Evolutionary conservation across 1,284 basidiomycete genomes (phyloP).

Genomic region (Athelia sp.): DNA sequence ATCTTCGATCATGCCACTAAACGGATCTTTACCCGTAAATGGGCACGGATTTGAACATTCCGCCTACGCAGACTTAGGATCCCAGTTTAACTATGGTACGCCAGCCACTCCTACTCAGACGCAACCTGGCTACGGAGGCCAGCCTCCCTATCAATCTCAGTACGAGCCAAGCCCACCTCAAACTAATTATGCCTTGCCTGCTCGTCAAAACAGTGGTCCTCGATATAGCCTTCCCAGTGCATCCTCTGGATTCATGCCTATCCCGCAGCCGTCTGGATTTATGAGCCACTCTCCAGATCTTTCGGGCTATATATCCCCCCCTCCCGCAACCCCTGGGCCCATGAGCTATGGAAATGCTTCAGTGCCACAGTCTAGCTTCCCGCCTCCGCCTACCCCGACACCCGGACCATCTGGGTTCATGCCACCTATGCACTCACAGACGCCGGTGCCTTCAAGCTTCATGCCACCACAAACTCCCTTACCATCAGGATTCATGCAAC

Average conservation of each 20-base stretch:
- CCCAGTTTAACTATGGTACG: conserved; percentile 29
- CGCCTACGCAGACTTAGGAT: conserved; percentile 11
- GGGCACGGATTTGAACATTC: conserved; percentile 24
- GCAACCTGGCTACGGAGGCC: conserved; percentile 26
- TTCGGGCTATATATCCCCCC: too few species aligned
- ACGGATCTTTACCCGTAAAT: too few species aligned
- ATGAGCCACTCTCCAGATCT: too few species aligned
- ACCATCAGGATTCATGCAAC: conserved; percentile 26
- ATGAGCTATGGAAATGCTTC: too few species aligned
- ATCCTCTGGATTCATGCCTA: conserved; percentile 66
- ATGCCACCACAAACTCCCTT: conserved; percentile 20
- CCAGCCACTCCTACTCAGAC: conserved; percentile 30
- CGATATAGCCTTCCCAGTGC: conserved; percentile 61
- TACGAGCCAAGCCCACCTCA: conserved; percentile 42
- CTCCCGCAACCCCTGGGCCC: too few species aligned
- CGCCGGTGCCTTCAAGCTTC: conserved; percentile 30
- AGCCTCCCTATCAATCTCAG: conserved; percentile 43
- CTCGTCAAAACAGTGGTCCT: conserved; percentile 39
- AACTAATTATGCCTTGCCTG: conserved; percentile 28
- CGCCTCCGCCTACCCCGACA: too few species aligned
- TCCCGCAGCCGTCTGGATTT: conserved; percentile 24
- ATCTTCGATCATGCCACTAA: conserved; percentile 23
- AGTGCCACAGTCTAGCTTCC: too few species aligned
- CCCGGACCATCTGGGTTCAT: conserved; percentile 23
- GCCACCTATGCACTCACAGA: conserved; percentile 26